phyloP scores from a whole-genome alignment of 345 rosid species.

The Salix udensis region DNA sequence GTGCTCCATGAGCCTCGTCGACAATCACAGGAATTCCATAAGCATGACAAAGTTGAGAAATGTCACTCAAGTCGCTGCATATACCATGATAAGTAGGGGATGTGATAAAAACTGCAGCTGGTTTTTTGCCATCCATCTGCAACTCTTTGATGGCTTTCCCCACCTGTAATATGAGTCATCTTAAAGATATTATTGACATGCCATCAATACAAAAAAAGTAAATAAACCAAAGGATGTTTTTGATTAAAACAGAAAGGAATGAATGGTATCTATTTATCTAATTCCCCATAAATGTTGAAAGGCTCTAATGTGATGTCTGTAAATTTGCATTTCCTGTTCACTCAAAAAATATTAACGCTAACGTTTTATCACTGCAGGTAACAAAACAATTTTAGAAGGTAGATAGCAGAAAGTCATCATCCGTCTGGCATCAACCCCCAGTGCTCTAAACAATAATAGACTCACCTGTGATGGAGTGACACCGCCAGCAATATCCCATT shows the following conservation, averaged over 20 bases:
- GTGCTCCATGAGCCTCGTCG: slow-evolving; percentile 64
- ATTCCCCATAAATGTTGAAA: not conserved
- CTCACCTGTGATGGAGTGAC: slow-evolving; percentile 41
- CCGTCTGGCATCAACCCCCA: not conserved
- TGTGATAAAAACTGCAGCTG: slow-evolving; percentile 55
- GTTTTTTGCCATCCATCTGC: slow-evolving; percentile 40
- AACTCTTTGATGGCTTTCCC: slow-evolving; percentile 46
- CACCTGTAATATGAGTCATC: slow-evolving; percentile 32
- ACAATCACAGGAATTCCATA: slow-evolving; percentile 46
- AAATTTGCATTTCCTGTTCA: not conserved
- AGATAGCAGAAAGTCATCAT: not conserved
- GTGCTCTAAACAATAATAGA: not conserved
- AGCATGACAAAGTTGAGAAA: slow-evolving; percentile 47
- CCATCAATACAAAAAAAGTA: not conserved
- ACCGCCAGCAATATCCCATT: slow-evolving; percentile 51
- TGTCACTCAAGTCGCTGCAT: slow-evolving; percentile 47
- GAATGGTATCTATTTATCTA: too few species aligned
- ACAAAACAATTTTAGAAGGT: not conserved
- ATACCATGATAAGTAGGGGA: slow-evolving; percentile 67
- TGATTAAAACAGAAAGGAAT: too few species aligned
- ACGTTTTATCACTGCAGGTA: not conserved
- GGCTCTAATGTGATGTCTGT: not conserved
- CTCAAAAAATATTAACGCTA: not conserved
- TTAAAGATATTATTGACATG: not conserved
- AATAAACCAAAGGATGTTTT: not conserved